Percentiles rank a stretch among this genome's conserved stretches.
These are phyloP conservation scores for Austroboletus eburneus DNA, from an alignment of 768 basidiomycete species.

Conservation along the genomic window DNA sequence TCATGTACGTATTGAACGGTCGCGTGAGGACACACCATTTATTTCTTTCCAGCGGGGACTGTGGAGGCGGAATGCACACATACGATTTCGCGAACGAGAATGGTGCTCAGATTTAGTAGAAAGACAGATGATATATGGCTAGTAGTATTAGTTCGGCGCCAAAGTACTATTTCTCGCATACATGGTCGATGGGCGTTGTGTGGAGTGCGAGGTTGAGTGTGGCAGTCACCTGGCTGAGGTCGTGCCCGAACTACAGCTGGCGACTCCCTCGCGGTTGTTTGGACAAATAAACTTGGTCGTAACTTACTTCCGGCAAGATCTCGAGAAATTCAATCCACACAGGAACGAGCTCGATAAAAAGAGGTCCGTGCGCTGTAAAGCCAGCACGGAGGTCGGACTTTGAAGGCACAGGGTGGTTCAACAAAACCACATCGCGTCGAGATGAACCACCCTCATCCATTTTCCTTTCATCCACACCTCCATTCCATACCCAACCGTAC, in stretches of 20 bases:
- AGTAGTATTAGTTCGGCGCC: background rate
- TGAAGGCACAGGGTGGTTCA: constrained; percentile 36
- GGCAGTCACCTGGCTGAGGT: background rate
- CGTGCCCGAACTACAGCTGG: background rate
- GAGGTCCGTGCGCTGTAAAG: constrained; percentile 35
- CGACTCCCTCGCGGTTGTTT: constrained; percentile 18
- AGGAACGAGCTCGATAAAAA: constrained; percentile 23
- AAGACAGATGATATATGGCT: too few species aligned
- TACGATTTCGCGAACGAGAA: constrained; percentile 33
- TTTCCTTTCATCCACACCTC: constrained; percentile 27
- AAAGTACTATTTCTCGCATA: too few species aligned
- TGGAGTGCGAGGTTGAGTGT: background rate
- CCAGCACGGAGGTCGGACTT: constrained; percentile 33
- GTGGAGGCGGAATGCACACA: constrained; percentile 44
- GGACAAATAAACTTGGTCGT: constrained; percentile 29
- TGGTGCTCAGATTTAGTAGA: constrained; percentile 14
- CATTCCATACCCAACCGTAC: constrained; percentile 14
- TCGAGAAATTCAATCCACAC: constrained; percentile 18
- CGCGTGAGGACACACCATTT: constrained; percentile 18
- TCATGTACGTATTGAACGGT: constrained; percentile 48
- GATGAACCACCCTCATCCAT: constrained; percentile 34
- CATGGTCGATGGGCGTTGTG: background rate
- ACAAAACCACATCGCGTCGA: constrained; percentile 38
- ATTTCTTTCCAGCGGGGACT: constrained; percentile 40
- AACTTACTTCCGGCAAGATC: constrained; percentile 10